phyloP scores from a whole-genome alignment of 495 filamentous ascomycete genomes.

The Sporormia fimetaria region DNA sequence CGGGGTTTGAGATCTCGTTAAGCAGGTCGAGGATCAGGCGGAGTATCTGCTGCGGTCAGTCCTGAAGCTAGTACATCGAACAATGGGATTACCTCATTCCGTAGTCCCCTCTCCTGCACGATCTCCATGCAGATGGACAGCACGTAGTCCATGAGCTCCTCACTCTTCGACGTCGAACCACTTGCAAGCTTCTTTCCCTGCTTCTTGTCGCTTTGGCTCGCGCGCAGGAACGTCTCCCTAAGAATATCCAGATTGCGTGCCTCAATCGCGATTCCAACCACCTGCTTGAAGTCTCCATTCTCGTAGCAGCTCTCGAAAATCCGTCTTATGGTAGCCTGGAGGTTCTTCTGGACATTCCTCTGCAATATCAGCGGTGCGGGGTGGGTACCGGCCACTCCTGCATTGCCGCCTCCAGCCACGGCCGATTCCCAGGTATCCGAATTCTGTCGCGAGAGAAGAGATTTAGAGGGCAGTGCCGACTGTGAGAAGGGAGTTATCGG shows the following conservation, averaged over 20 bases:
- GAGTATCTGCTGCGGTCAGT: slow-evolving; percentile 52
- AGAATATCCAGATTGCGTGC: slow-evolving; percentile 87
- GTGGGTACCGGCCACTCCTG: slow-evolving; percentile 41
- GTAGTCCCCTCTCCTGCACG: slow-evolving; percentile 82
- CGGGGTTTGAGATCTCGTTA: slow-evolving; percentile 76
- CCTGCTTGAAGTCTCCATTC: slow-evolving; percentile 82
- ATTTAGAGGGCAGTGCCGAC: slow-evolving; percentile 79
- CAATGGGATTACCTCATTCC: slow-evolving; percentile 50
- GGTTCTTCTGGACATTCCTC: slow-evolving; percentile 51
- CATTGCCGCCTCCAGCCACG: slow-evolving; percentile 43
- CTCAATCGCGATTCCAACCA: slow-evolving; percentile 97
- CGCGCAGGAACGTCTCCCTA: slow-evolving; percentile 68
- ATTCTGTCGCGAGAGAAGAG: slow-evolving; percentile 73
- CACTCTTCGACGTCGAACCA: slow-evolving; percentile 39
- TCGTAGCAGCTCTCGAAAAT: slow-evolving; percentile 85
- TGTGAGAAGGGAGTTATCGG: slow-evolving; percentile 92
- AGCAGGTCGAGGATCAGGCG: slow-evolving; percentile 78
- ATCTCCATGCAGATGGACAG: slow-evolving; percentile 95
- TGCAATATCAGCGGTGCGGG: slow-evolving; percentile 45
- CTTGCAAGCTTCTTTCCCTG: slow-evolving; percentile 39
- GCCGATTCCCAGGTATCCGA: slow-evolving; percentile 46
- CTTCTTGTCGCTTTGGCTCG: slow-evolving; percentile 69
- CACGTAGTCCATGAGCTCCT: slow-evolving; percentile 95
- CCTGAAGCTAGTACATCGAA: background rate
- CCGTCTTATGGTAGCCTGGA: slow-evolving; percentile 73